Evolutionary conservation across 495 filamentous ascomycete genomes (phyloP).

Genomic region (Penicillium atrosanguineum): DNA sequence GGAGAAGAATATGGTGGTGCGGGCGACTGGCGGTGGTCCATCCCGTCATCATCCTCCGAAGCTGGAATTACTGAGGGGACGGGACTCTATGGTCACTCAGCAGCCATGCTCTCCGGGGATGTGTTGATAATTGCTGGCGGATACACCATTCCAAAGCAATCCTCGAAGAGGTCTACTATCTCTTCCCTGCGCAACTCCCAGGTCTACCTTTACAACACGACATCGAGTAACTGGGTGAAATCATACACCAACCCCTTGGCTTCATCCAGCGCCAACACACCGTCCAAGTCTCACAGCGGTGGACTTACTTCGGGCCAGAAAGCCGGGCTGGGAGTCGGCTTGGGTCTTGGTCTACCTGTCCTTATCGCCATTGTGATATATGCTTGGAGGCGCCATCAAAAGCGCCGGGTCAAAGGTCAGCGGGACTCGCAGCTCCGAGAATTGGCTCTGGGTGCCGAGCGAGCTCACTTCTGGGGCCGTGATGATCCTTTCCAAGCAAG

Average conservation of each 20-base stretch:
- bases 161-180: conserved; percentile 40
- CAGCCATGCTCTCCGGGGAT: conserved; percentile 76
- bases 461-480: conserved; percentile 40
- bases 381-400: conserved; percentile 58
- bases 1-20: conserved; percentile 66
- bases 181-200: conserved; percentile 36
- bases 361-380: conserved; percentile 48
- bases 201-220: conserved; percentile 74
- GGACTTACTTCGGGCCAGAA: conserved; percentile 46
- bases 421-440: conserved; percentile 55
- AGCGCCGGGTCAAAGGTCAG: conserved; percentile 41
- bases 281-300: background rate
- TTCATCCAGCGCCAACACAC: background rate
- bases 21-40: conserved; percentile 70
- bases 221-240: conserved; percentile 66
- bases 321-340: conserved; percentile 68
- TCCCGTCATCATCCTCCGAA: conserved; percentile 46
- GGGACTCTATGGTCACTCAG: conserved; percentile 84
- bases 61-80: conserved; percentile 43
- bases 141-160: conserved; percentile 58
- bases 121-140: conserved; percentile 90
- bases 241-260: conserved; percentile 61
- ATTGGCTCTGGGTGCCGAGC: conserved; percentile 49
- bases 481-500: conserved; percentile 36
- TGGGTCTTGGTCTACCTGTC: conserved; percentile 64